A percentile compares a stretch with the other conserved stretches of the same genome.
Conservation (phyloP, 768 basidiomycete genomes). For the Porphyrellus cyaneotinctus region DNA sequence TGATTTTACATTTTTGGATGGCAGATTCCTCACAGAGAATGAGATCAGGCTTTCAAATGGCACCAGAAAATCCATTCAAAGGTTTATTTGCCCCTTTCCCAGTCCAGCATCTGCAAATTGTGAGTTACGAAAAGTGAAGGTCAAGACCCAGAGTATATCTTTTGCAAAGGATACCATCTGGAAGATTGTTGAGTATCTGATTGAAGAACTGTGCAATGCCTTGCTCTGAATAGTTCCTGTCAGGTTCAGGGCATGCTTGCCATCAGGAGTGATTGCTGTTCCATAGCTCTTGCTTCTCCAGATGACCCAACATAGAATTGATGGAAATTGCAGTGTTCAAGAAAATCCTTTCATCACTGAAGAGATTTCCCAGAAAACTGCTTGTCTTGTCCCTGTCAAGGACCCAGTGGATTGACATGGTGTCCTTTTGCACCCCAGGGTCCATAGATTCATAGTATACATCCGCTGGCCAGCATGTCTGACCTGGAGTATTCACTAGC, state of each 20-base stretch:
- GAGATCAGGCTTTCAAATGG: background rate
- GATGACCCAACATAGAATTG: no score
- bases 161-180: background rate
- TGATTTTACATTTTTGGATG: background rate
- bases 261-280: no score
- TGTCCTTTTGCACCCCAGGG: background rate
- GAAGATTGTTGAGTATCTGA: no score
- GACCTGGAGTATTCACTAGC: no score
- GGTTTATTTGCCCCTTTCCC: background rate
- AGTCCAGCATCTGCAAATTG: background rate
- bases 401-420: background rate
- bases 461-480: background rate
- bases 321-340: no score
- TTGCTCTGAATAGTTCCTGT: no score
- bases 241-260: no score
- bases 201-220: no score
- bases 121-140: no score
- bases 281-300: no score
- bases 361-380: background rate
- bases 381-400: background rate
- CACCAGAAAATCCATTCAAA: background rate
- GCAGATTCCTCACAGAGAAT: background rate
- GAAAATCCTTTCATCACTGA: no score
- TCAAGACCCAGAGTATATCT: background rate
- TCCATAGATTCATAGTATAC: no score